These are phyloP conservation scores for Zygoascus flipseniorum DNA, from an alignment of 805 yeast species.

Conservation along the genomic window DNA sequence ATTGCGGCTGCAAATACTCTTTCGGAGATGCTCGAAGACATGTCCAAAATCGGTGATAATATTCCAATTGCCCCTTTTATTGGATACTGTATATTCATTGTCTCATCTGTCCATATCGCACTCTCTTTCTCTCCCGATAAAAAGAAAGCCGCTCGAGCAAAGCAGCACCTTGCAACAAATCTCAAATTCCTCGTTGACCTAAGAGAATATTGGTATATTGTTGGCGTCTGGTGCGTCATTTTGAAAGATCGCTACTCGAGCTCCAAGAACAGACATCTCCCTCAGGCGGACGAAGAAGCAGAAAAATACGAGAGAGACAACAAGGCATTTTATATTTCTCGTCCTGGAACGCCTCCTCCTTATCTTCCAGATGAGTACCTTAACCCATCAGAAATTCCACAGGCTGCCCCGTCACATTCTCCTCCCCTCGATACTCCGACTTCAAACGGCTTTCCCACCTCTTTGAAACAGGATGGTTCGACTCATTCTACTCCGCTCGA, in stretches of 20 bases:
- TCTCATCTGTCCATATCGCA: slow-evolving; percentile 28
- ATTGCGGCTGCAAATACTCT: slow-evolving; percentile 27
- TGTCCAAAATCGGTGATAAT: slow-evolving; percentile 21
- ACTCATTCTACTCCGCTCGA: neutral
- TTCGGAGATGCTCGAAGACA: slow-evolving; percentile 24
- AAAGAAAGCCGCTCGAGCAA: slow-evolving; percentile 23
- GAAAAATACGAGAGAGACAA: neutral
- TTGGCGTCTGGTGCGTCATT: slow-evolving; percentile 29
- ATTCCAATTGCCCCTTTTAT: slow-evolving; percentile 29
- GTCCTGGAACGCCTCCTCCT: slow-evolving; percentile 12
- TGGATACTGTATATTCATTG: slow-evolving; percentile 27
- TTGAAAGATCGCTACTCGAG: slow-evolving; percentile 24
- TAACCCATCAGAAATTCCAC: neutral
- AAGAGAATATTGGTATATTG: slow-evolving; percentile 29
- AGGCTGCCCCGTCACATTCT: neutral
- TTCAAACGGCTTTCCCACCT: neutral
- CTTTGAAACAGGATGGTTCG: neutral
- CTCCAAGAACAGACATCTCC: neutral
- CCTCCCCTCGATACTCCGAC: neutral
- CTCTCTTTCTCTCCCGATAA: slow-evolving; percentile 26
- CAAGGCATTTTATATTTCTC: slow-evolving; percentile 2
- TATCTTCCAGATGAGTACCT: slow-evolving; percentile 13
- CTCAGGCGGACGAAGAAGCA: neutral
- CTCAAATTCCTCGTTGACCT: slow-evolving; percentile 23
- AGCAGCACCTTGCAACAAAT: slow-evolving; percentile 26